Evolutionary conservation across 2,329 filamentous ascomycete genomes (phyloP).

Genomic region (Zymoseptoria ardabiliae): DNA sequence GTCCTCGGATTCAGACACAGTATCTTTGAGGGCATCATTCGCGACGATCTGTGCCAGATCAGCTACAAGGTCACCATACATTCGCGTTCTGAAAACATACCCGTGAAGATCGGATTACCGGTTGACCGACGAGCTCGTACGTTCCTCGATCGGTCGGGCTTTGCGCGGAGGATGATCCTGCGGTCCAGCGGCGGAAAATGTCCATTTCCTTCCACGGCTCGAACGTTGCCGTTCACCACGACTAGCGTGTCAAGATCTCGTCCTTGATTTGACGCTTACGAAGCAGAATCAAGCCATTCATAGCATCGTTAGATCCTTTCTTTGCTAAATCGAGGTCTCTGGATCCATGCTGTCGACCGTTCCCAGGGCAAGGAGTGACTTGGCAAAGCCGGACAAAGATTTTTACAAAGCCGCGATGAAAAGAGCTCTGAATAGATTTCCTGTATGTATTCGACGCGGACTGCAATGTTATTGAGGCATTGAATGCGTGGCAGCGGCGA

Average conservation of each 20-base stretch:
- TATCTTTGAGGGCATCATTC: too few relatives aligned
- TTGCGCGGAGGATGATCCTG: neutral
- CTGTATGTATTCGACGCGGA: neutral
- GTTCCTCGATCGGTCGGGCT: conserved; percentile 7
- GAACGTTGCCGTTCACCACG: neutral
- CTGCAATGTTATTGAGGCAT: neutral
- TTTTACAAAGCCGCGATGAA: neutral
- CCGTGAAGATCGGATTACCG: neutral
- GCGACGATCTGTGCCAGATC: too few relatives aligned
- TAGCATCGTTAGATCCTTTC: neutral
- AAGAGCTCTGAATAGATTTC: neutral
- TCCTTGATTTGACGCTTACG: neutral
- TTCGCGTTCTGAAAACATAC: neutral
- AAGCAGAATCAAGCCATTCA: neutral
- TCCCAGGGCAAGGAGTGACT: neutral
- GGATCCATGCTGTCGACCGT: neutral
- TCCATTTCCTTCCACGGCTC: conserved; percentile 3
- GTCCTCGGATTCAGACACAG: neutral
- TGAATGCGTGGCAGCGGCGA: neutral
- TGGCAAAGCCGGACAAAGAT: neutral
- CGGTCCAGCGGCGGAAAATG: conserved; percentile 4
- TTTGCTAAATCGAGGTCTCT: neutral
- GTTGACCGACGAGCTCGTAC: conserved; percentile 12
- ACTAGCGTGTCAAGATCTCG: neutral
- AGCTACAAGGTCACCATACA: too few relatives aligned